A percentile compares a stretch with the other conserved stretches of the same genome.
These are phyloP conservation scores for Pyrenochaeta sp. DNA, from an alignment of 2,329 filamentous ascomycete genomes.

Conservation along the genomic window DNA sequence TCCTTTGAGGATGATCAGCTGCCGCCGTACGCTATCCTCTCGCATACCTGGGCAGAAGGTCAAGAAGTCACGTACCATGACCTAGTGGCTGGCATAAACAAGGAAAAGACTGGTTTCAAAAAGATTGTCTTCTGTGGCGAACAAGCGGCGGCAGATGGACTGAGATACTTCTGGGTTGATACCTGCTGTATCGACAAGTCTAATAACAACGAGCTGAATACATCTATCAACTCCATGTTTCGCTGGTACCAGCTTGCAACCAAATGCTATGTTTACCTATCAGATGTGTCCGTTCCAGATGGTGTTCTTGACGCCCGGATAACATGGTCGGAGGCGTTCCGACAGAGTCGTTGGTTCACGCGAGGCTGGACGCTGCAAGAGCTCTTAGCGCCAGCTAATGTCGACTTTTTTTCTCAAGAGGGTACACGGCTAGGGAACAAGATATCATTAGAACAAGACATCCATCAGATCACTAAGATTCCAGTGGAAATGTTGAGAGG, in stretches of 20 bases:
- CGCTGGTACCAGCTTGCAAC: constrained; percentile 1
- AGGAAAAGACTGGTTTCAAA: not conserved
- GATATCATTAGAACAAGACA: constrained; percentile 14
- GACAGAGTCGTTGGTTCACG: constrained; percentile 15
- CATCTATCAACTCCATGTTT: constrained; percentile 9
- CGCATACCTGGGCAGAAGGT: constrained; percentile 1
- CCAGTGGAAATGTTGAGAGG: constrained; percentile 9
- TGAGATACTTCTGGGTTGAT: not conserved
- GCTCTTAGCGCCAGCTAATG: constrained; percentile 14
- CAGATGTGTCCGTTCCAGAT: constrained; percentile 17
- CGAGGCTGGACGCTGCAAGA: constrained; percentile 10
- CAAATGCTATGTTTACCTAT: not conserved
- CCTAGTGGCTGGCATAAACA: not conserved
- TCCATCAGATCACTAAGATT: constrained; percentile 19
- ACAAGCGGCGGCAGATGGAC: not conserved
- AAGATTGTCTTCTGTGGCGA: constrained; percentile 6
- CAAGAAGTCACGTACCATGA: constrained; percentile 5
- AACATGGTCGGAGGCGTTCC: constrained; percentile 13
- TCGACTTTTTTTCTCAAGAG: constrained; percentile 14
- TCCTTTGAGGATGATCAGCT: not conserved
- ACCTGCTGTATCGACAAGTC: not conserved
- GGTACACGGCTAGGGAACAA: constrained; percentile 16
- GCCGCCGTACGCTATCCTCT: constrained; percentile 3
- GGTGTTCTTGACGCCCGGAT: constrained; percentile 8
- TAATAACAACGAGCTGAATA: not conserved